Base-by-base conservation (phyloP, 208 protist species). In the Paratrypanosoma confusum region DNA sequence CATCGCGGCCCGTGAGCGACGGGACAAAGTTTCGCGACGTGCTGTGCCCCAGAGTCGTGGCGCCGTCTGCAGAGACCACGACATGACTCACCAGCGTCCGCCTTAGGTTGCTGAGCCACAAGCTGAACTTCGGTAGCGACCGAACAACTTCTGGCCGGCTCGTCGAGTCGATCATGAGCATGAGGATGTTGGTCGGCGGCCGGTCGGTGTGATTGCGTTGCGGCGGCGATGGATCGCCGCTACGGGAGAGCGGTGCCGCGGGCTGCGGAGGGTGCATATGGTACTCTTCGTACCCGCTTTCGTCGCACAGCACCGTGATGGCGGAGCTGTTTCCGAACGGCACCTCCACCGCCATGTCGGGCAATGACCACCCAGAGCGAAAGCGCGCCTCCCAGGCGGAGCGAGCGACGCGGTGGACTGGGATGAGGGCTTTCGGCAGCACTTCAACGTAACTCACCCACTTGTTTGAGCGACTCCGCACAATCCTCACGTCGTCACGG, bases 151-250 rank as follows among this genome's bases (percentile, higher is more conserved):
- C 68, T 34, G 70, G 60, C 14, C 77, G 67, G 34, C 77, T 81
- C 22, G 78, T 57, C 0, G 77, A 45, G 57, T 81, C 77, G 37
- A 86, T 51, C 17, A 81, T 13, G 14, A 86, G 22, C 0, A 79
- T 25, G 10, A 86, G 53, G 23, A 81, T 55, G 31, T 66, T 81
- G 13, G 42, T 63, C 2, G 64, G 39, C 3, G 77, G 77, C 31
- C 62, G 50, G 17, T 45, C 22, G 5, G 5, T 5, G 22, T 33
- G 14, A 18, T 6, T 45, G 42, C 33, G 10, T 44, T 10, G 69
- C 67, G 37, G 65, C 60, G 5, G 48, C 51, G 34, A 87, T 65
- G 23, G 60, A n/a, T n/a, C n/a, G n/a, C n/a, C n/a, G n/a, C n/a
- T n/a, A n/a, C n/a, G n/a, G n/a, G n/a, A n/a, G n/a, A n/a, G n/a